These are phyloP conservation scores for Coniochaeta sp. DNA, from an alignment of 2,329 filamentous ascomycete species.

Conservation along the genomic window DNA sequence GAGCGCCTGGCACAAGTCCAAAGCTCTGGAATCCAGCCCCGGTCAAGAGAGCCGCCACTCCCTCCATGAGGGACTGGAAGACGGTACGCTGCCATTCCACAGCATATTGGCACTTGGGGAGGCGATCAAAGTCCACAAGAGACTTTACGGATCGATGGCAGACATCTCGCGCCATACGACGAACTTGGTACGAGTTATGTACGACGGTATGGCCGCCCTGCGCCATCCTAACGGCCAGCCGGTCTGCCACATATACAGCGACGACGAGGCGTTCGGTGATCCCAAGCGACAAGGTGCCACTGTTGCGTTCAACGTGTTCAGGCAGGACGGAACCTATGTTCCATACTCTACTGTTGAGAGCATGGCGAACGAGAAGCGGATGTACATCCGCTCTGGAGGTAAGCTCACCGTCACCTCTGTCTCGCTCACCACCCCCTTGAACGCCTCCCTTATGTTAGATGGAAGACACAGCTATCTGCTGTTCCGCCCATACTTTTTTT, in stretches of 20 bases:
- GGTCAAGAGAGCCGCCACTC: slow-evolving; percentile 20
- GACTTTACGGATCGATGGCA: slow-evolving; percentile 51
- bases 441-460: neutral
- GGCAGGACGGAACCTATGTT: slow-evolving; percentile 43
- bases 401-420: slow-evolving; percentile 5
- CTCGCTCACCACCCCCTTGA: neutral
- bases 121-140: slow-evolving; percentile 48
- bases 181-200: slow-evolving; percentile 41
- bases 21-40: slow-evolving; percentile 29
- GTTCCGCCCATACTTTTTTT: neutral
- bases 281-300: slow-evolving; percentile 50
- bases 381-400: slow-evolving; percentile 56
- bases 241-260: slow-evolving; percentile 48
- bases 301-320: slow-evolving; percentile 55
- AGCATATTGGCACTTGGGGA: slow-evolving; percentile 55
- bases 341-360: slow-evolving; percentile 53
- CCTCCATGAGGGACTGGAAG: slow-evolving; percentile 56
- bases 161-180: slow-evolving; percentile 51
- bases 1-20: slow-evolving; percentile 48
- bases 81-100: slow-evolving; percentile 60
- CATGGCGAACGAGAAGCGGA: slow-evolving; percentile 43
- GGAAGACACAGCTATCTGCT: neutral
- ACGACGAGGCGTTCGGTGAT: slow-evolving; percentile 40
- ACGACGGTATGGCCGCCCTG: slow-evolving; percentile 37
- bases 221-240: slow-evolving; percentile 45